Base-by-base conservation (phyloP, 495 filamentous ascomycete genomes). In the Penicillium samsonianum region DNA sequence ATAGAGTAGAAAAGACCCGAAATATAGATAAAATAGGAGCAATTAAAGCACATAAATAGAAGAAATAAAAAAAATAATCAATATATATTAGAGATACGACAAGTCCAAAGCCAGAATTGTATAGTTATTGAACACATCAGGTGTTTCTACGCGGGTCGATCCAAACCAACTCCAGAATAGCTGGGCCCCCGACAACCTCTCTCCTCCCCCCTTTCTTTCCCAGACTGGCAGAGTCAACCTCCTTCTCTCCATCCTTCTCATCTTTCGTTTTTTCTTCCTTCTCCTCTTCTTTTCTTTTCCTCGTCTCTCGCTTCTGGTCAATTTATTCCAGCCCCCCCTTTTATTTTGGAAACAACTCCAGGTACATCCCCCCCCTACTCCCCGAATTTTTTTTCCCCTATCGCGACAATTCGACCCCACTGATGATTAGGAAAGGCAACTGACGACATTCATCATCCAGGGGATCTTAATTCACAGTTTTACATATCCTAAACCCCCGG, bases 131-230 rank as follows among this genome's bases (percentile, higher is more conserved):
- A 17, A 50, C 16, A 43, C 9, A 53, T 43, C 23, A 53, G 23
- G 49, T 37, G 49, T 38, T 33, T 48, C 45, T 30, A 46, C 53
- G 41, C 56, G 45, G 53, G 50, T 55, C 57, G 53, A 65, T 67
- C 64, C 65, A 68, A 62, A 62, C 59, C 62, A 58, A 61, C 62
- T 54, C 55, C 52, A 59, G 61, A 64, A 60, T 65, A 59, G 62
- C 47, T 52, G 46, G 44, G 50, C 48, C 63, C 30, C 56, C 45
- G 11, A 10, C 28, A 19, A 58, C 53, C 53, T 53, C 52, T 50
- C n/a, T n/a, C 50, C 46, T 49, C 59, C 58, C 58, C 65, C 62
- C 64, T 63, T 67, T 65, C 62, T 70, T 73, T 75, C 69, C 69
- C 65, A 68, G 62, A 59, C 67, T 62, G 58, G 55, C 52, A 60